A percentile compares a stretch with the other conserved stretches of the same genome.
These are phyloP conservation scores for Punica granatum DNA, from an alignment of 345 rosid genomes.

Conservation along the genomic window DNA sequence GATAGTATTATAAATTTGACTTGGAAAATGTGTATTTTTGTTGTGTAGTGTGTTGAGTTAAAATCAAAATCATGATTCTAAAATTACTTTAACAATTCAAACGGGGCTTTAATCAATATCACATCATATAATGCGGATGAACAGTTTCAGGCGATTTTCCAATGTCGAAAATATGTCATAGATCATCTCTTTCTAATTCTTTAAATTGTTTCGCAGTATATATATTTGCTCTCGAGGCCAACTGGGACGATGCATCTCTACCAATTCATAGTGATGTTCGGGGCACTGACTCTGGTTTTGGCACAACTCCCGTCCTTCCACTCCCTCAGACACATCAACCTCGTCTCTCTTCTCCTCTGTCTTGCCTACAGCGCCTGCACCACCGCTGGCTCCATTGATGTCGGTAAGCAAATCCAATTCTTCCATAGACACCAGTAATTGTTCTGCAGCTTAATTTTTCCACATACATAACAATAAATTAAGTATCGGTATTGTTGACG, in stretches of 20 bases:
- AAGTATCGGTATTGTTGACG: neutral
- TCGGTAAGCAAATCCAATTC: constrained; percentile 20
- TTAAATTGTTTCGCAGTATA: constrained; percentile 41
- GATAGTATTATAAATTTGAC: too few species aligned
- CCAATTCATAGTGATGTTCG: constrained; percentile 41
- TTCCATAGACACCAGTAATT: neutral
- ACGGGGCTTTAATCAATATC: too few species aligned
- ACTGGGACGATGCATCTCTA: constrained; percentile 40
- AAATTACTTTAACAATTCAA: too few species aligned
- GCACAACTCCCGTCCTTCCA: constrained; percentile 67
- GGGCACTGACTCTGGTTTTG: constrained; percentile 21
- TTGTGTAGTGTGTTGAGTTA: too few species aligned
- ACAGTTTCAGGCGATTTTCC: too few species aligned
- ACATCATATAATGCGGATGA: too few species aligned
- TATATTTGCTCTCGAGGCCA: constrained; percentile 35
- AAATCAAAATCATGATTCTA: too few species aligned
- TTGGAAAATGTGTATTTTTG: too few species aligned
- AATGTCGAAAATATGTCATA: too few species aligned
- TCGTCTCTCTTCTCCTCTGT: constrained; percentile 36
- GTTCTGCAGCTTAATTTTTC: neutral
- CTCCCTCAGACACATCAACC: constrained; percentile 50
- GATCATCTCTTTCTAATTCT: too few species aligned
- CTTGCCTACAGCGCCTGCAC: constrained; percentile 39
- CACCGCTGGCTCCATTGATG: constrained; percentile 30
- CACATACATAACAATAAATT: neutral